Evolutionary conservation across 2,329 filamentous ascomycete genomes (phyloP).

Genomic region (Hymenoscyphus salicellus): DNA sequence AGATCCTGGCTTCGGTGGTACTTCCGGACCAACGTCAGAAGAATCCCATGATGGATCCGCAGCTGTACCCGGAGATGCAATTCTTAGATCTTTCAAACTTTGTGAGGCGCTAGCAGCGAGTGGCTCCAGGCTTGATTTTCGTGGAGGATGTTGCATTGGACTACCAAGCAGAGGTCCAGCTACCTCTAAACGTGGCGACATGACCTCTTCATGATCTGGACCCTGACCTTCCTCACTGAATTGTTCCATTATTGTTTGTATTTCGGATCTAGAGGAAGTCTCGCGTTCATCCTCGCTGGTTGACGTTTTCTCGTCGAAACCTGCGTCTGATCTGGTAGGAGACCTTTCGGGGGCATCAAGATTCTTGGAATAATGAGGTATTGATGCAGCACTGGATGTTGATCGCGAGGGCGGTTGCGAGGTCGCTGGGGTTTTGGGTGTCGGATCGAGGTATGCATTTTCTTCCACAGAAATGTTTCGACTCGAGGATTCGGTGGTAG

Average conservation of each 20-base stretch:
- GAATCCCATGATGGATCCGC: slow-evolving; percentile 22
- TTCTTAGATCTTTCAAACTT: slow-evolving; percentile 31
- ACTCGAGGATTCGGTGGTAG: slow-evolving; percentile 8
- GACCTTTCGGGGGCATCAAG: slow-evolving; percentile 36
- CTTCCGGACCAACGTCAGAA: slow-evolving; percentile 35
- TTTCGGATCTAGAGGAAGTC: slow-evolving; percentile 74
- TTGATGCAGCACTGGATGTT: slow-evolving; percentile 35
- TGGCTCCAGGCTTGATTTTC: slow-evolving; percentile 83
- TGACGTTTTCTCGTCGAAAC: slow-evolving; percentile 56
- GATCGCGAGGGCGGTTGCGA: slow-evolving; percentile 42
- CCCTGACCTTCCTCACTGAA: slow-evolving; percentile 75
- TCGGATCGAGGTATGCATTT: slow-evolving; percentile 47
- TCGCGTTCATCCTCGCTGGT: slow-evolving; percentile 63
- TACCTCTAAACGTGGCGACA: slow-evolving; percentile 83
- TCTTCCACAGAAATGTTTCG: slow-evolving; percentile 23
- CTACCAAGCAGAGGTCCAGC: slow-evolving; percentile 73
- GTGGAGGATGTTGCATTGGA: slow-evolving; percentile 68
- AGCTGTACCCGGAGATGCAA: slow-evolving; percentile 23
- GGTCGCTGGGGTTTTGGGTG: slow-evolving; percentile 43
- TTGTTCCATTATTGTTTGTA: slow-evolving; percentile 96
- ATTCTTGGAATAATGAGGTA: slow-evolving; percentile 37
- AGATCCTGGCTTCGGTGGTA: slow-evolving; percentile 43
- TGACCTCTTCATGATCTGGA: slow-evolving; percentile 76
- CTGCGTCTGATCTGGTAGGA: slow-evolving; percentile 53
- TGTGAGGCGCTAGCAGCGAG: slow-evolving; percentile 36